These are phyloP conservation scores for Neostapfia colusana DNA, from an alignment of 176 grass and related monocot species.

Conservation along the genomic window DNA sequence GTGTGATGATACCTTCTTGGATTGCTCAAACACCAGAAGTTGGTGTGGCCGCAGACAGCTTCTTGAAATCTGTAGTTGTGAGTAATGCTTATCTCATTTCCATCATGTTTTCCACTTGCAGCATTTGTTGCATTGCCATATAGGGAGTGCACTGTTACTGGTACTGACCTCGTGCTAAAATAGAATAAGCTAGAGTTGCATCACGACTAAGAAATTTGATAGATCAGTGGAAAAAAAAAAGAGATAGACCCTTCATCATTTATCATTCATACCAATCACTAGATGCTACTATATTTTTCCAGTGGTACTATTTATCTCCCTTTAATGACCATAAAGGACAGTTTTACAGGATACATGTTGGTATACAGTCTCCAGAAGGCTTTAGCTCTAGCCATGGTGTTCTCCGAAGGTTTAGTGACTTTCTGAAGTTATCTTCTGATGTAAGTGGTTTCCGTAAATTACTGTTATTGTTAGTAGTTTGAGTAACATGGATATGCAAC, in stretches of 20 bases:
- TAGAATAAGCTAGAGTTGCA: constrained; percentile 10
- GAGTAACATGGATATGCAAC: background rate
- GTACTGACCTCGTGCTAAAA: background rate
- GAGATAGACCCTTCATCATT: background rate
- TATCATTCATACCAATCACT: background rate
- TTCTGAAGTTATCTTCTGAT: constrained; percentile 78
- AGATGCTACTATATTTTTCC: background rate
- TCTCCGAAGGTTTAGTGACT: constrained; percentile 91
- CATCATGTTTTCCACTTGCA: constrained; percentile 17
- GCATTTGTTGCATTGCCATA: constrained; percentile 2
- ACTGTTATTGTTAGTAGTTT: background rate
- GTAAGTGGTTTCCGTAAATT: constrained; percentile 73
- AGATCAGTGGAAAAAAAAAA: constrained; percentile 4
- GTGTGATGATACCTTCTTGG: constrained; percentile 95
- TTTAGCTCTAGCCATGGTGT: constrained; percentile 80
- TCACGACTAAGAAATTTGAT: constrained; percentile 2
- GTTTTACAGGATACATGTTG: constrained; percentile 99
- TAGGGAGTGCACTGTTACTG: background rate
- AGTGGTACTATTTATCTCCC: constrained; percentile 13
- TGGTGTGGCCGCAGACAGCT: constrained; percentile 65
- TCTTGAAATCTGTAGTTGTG: constrained; percentile 95
- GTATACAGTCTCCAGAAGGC: constrained; percentile 96
- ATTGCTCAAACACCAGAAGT: constrained; percentile 71
- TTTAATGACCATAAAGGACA: constrained; percentile 89
- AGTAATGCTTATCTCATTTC: constrained; percentile 47